Percentiles rank a stretch among this genome's conserved stretches.
Evolutionary conservation across 805 yeast genomes (phyloP).

Genomic region (Ogataea methanolica): DNA sequence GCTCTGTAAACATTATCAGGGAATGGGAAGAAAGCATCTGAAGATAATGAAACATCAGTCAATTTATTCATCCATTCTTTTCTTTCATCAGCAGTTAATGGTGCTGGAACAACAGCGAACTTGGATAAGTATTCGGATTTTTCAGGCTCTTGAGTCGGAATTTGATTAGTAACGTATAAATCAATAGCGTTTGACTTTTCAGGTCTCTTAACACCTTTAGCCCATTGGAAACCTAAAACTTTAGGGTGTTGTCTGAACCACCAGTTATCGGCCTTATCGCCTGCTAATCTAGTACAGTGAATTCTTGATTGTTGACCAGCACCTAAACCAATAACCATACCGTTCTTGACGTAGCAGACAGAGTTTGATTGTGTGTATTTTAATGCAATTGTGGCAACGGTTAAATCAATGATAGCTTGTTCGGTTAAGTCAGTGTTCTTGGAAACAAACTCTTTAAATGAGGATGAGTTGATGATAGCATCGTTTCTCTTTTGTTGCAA

Average conservation of each 20-base stretch:
- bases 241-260: conserved; percentile 99
- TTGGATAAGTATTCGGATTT: conserved; percentile 86
- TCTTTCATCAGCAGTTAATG: conserved; percentile 79
- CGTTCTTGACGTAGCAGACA: conserved; percentile 96
- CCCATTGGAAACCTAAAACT: conserved; percentile 93
- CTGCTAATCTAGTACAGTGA: conserved; percentile 98
- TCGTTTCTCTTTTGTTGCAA: conserved; percentile 97
- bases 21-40: conserved; percentile 99
- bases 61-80: conserved; percentile 80
- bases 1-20: conserved; percentile 99
- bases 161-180: conserved; percentile 84
- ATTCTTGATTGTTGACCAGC: conserved; percentile 99
- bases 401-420: conserved; percentile 88
- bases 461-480: conserved; percentile 85
- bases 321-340: conserved; percentile 98
- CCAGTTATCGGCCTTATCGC: conserved; percentile 99
- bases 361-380: conserved; percentile 98
- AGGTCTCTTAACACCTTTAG: conserved; percentile 96
- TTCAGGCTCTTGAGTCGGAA: conserved; percentile 90
- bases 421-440: conserved; percentile 81
- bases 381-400: conserved; percentile 95
- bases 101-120: conserved; percentile 78
- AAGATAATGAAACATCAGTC: conserved; percentile 83
- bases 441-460: conserved; percentile 90
- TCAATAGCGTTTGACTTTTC: conserved; percentile 98